These are phyloP conservation scores for Phialophora expanda DNA, from an alignment of 2,329 filamentous ascomycete genomes.

Conservation along the genomic window DNA sequence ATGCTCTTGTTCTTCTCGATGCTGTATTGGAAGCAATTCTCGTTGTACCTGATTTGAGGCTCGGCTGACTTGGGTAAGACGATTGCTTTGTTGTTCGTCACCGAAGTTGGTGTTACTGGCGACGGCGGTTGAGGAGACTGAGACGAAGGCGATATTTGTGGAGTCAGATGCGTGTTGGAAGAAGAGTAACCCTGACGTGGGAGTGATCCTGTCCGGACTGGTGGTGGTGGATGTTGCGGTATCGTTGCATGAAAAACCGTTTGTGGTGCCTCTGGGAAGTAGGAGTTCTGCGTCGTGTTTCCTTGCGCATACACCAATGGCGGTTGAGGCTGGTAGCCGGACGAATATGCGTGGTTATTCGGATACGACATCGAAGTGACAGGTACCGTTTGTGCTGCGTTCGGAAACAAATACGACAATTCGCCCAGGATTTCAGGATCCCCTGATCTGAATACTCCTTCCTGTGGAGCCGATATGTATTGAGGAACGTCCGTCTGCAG, in stretches of 20 bases:
- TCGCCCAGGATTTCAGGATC: constrained; percentile 15
- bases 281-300: constrained; percentile 14
- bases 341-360: not conserved
- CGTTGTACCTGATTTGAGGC: constrained; percentile 30
- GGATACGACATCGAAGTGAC: constrained; percentile 11
- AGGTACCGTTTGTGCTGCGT: not conserved
- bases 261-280: constrained; percentile 21
- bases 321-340: not conserved
- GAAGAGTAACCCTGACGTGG: constrained; percentile 22
- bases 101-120: constrained; percentile 20
- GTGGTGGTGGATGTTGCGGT: constrained; percentile 8
- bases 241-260: constrained; percentile 5
- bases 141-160: constrained; percentile 23
- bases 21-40: constrained; percentile 26
- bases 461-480: constrained; percentile 20
- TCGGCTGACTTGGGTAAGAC: constrained; percentile 18
- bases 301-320: constrained; percentile 6
- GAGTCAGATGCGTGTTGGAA: constrained; percentile 19
- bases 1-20: constrained; percentile 27
- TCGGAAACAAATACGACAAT: constrained; percentile 9
- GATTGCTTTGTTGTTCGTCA: not conserved
- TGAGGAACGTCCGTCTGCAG: constrained; percentile 31
- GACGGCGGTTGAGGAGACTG: constrained; percentile 27
- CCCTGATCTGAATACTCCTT: constrained; percentile 20
- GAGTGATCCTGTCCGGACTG: constrained; percentile 22